Evolutionary conservation across 2,329 filamentous ascomycete genomes (phyloP).

Genomic region (Aspergillus arachidicola): DNA sequence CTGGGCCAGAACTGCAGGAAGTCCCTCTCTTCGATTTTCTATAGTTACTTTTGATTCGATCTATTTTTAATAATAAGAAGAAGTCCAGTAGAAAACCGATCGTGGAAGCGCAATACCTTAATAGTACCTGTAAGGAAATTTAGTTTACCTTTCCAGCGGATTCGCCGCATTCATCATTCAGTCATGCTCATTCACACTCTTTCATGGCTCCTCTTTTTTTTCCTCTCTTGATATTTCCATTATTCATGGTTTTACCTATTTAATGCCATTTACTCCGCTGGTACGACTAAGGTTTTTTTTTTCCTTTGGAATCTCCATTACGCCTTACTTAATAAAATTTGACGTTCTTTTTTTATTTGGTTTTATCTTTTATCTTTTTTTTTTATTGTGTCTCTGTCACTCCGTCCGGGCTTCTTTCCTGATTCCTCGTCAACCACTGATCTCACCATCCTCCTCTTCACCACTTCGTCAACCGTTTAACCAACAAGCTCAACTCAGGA

Average conservation of each 20-base stretch:
- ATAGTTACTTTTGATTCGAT: neutral
- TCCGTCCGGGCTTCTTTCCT: neutral
- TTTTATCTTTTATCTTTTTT: neutral
- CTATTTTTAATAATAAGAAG: neutral
- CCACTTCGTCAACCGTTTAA: neutral
- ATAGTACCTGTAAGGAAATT: too few relatives aligned
- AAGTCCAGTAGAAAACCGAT: too few relatives aligned
- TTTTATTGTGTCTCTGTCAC: neutral
- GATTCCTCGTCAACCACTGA: constrained; percentile 5
- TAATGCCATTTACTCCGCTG: neutral
- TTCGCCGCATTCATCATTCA: constrained; percentile 15
- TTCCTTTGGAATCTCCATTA: neutral
- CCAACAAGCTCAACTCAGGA: neutral
- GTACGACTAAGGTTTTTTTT: neutral
- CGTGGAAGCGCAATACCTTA: too few relatives aligned
- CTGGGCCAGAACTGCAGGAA: constrained; percentile 6
- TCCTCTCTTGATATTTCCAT: neutral
- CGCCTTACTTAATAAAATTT: constrained; percentile 1
- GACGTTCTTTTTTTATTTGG: neutral
- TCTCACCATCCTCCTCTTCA: neutral
- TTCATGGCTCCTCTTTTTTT: neutral
- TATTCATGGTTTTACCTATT: constrained; percentile 5
- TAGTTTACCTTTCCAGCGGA: neutral
- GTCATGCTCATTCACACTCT: neutral
- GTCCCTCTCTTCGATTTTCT: constrained; percentile 8